Evolutionary conservation across 2,329 filamentous ascomycete species (phyloP).

Genomic region (Moelleriella libera): DNA sequence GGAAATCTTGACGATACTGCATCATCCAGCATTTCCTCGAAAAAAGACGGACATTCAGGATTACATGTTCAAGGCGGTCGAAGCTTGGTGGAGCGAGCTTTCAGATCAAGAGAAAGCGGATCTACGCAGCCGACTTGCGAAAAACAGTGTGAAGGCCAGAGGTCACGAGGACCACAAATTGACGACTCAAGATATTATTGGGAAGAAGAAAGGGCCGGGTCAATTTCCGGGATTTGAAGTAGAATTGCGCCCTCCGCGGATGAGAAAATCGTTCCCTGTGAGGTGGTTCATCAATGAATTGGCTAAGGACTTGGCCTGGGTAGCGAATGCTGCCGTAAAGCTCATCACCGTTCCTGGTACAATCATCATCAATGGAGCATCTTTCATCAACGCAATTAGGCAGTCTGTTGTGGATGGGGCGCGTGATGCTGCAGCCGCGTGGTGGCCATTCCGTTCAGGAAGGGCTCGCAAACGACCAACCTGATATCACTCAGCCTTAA

Average conservation of each 20-base stretch:
- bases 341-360: slow-evolving; percentile 2
- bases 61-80: slow-evolving; percentile 70
- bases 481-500: background rate
- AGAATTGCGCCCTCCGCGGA: slow-evolving; percentile 8
- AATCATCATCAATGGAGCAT: background rate
- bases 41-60: slow-evolving; percentile 60
- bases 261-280: slow-evolving; percentile 9
- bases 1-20: slow-evolving; percentile 65
- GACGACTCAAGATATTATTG: slow-evolving; percentile 10
- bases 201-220: slow-evolving; percentile 10
- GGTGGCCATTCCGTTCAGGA: background rate
- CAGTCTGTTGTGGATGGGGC: background rate
- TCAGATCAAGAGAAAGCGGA: slow-evolving; percentile 8
- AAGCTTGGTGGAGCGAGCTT: slow-evolving; percentile 54
- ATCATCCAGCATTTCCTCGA: slow-evolving; percentile 70
- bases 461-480: background rate
- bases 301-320: slow-evolving; percentile 9
- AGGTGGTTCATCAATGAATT: slow-evolving; percentile 9
- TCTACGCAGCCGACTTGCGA: slow-evolving; percentile 11
- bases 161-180: slow-evolving; percentile 15
- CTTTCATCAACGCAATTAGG: no score
- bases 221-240: slow-evolving; percentile 12
- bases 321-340: slow-evolving; percentile 6
- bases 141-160: slow-evolving; percentile 11
- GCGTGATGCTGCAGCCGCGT: background rate